A percentile compares a stretch with the other conserved stretches of the same genome.
phyloP scores from a whole-genome alignment of 139 green algal genomes.

The Pedinophyceae sp. region DNA sequence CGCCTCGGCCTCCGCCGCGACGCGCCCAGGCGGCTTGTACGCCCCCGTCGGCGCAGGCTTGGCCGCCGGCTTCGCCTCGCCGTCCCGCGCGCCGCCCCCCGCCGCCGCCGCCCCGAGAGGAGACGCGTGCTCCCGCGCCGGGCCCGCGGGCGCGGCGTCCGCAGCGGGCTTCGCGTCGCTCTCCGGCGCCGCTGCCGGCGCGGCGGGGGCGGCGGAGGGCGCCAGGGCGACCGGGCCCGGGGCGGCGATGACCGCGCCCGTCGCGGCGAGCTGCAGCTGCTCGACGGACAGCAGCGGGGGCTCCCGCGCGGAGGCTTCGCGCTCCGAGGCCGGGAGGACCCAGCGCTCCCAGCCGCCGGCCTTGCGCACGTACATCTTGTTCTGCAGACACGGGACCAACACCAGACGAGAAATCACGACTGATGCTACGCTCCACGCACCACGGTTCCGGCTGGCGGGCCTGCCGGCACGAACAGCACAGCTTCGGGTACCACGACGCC shows the following conservation, averaged over 20 bases:
- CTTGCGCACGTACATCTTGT: constrained; percentile 13
- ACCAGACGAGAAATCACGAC: too few species aligned
- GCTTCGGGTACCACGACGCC: too few species aligned
- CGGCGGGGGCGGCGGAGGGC: neutral
- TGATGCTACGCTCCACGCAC: too few species aligned
- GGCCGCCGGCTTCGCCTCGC: constrained; percentile 1
- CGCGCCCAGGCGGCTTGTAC: too few species aligned
- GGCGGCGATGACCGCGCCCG: neutral
- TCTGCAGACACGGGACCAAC: too few species aligned
- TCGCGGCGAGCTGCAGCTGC: neutral
- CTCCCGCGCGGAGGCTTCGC: constrained; percentile 19
- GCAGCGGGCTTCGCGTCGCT: neutral
- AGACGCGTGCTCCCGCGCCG: neutral
- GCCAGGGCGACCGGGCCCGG: neutral
- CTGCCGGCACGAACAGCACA: too few species aligned
- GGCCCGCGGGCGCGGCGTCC: neutral
- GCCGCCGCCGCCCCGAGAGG: constrained; percentile 1
- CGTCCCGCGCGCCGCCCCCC: too few species aligned
- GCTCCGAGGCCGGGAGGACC: constrained; percentile 46
- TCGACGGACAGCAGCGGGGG: neutral
- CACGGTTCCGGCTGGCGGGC: too few species aligned
- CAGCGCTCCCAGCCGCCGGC: constrained; percentile 42
- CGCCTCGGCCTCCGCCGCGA: constrained; percentile 2
- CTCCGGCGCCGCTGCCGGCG: constrained; percentile 3
- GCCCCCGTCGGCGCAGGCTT: too few species aligned